Evolutionary conservation across 2,329 filamentous ascomycete species (phyloP).

Genomic region (Pseudocercospora fuligena): DNA sequence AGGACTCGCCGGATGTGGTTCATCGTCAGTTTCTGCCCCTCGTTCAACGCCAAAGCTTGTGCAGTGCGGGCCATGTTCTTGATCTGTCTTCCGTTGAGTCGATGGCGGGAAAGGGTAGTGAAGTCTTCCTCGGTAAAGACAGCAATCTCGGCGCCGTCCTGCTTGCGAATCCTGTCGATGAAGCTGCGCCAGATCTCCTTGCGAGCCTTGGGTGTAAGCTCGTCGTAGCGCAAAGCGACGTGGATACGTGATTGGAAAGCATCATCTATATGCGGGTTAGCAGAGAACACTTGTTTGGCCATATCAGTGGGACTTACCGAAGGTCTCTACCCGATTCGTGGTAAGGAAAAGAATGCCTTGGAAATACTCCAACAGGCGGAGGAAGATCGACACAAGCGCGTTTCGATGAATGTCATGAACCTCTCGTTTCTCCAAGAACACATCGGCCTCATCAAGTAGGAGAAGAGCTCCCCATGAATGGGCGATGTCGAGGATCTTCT

Average conservation of each 20-base stretch:
- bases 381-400: slow-evolving; percentile 83
- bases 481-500: slow-evolving; percentile 83
- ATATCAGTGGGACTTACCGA: slow-evolving; percentile 45
- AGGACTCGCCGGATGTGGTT: slow-evolving; percentile 79
- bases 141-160: slow-evolving; percentile 65
- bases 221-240: slow-evolving; percentile 80
- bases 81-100: slow-evolving; percentile 75
- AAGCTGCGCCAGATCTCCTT: slow-evolving; percentile 84
- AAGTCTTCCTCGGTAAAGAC: slow-evolving; percentile 71
- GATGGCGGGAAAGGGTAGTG: slow-evolving; percentile 67
- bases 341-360: slow-evolving; percentile 89
- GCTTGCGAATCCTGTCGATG: slow-evolving; percentile 70
- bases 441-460: slow-evolving; percentile 83
- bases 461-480: slow-evolving; percentile 86
- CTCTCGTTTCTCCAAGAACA: slow-evolving; percentile 81
- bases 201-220: slow-evolving; percentile 72
- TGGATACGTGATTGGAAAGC: slow-evolving; percentile 89
- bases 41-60: slow-evolving; percentile 79
- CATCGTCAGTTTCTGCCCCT: slow-evolving; percentile 73
- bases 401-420: slow-evolving; percentile 85
- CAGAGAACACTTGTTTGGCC: not conserved
- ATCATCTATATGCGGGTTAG: slow-evolving; percentile 61
- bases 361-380: slow-evolving; percentile 87
- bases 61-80: slow-evolving; percentile 86
- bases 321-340: slow-evolving; percentile 84